Base-by-base conservation (phyloP, 352 stramenopile genomes). In the Phytophthora aleatoria region DNA sequence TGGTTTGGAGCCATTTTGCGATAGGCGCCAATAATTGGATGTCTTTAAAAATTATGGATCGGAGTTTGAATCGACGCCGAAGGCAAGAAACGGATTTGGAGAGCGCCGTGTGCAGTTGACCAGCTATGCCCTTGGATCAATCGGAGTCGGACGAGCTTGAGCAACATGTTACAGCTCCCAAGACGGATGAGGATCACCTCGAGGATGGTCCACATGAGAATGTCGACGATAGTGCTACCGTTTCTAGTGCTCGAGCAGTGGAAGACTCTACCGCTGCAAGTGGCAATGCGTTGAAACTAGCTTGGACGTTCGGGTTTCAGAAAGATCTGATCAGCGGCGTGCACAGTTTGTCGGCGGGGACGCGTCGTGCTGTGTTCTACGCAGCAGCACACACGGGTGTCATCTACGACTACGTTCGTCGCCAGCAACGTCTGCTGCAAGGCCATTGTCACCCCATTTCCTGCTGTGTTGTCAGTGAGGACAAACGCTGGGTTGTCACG, bases 401-500 rank as follows among this genome's bases (percentile, higher is more conserved):
- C 43, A 94, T 98, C 60, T 98, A 97, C 66, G 91, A 98, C 80
- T 97, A 95, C 41, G 81, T 83, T 8, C 73, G 81, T 35, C 81
- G 91, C 4, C 90, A 83, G 50, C 92, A 98, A 64, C 77, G 68
- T 49, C 75, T 98, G 24, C 73, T 98, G 6, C 94, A 98, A 70
- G 90, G 87, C 3, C 92, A 97, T 68, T 98, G 90, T 60, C 95
- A 98, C 44, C 79, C 86, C 12, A 98, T 98, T 71, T 91, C 77
- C 7, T 91, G 83, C 65, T 96, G 86, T 54, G 83, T 81, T 26
- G 90, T 98, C 20, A 97, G 89, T 64, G 79, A 94, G 31, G 90
- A 97, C 77, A 98, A 98, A 74, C 87, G 90, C 20, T 98, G 89
- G 89, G 92, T 98, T 57, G 91, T 95, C 42, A 98, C 92, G 36